A percentile compares a stretch with the other conserved stretches of the same genome.
Evolutionary conservation across 352 stramenopile species (phyloP).

Genomic region (Pythium volutum): DNA sequence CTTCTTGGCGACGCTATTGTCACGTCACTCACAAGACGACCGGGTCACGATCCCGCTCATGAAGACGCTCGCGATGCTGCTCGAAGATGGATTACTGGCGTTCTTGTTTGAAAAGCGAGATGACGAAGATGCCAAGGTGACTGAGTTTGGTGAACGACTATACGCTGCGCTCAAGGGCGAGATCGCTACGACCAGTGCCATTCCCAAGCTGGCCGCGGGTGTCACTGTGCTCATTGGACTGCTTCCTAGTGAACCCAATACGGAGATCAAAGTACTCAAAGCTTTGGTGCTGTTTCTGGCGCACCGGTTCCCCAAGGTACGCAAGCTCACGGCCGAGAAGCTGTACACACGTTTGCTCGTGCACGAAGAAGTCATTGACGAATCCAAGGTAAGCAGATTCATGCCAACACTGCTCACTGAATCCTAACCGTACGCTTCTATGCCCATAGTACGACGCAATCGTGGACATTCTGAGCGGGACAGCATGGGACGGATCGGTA

Average conservation of each 20-base stretch:
- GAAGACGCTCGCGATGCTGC: constrained; percentile 79
- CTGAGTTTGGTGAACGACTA: constrained; percentile 55
- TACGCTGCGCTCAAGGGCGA: constrained; percentile 67
- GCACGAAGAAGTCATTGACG: constrained; percentile 64
- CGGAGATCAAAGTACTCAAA: constrained; percentile 52
- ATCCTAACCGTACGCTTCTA: neutral
- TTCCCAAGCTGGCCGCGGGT: constrained; percentile 67
- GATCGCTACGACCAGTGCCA: constrained; percentile 53
- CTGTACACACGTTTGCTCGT: constrained; percentile 81
- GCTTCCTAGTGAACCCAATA: constrained; percentile 56
- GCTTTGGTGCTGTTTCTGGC: constrained; percentile 73
- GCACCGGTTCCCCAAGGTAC: constrained; percentile 85
- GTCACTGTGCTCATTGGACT: constrained; percentile 73
- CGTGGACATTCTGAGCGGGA: constrained; percentile 76
- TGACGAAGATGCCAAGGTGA: constrained; percentile 23
- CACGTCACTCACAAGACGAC: constrained; percentile 60
- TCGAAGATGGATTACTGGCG: constrained; percentile 55
- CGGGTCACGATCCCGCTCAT: constrained; percentile 85
- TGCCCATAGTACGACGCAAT: constrained; percentile 53
- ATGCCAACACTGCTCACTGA: neutral
- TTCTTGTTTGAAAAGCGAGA: constrained; percentile 54
- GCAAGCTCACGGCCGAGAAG: constrained; percentile 77
- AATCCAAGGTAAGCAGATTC: constrained; percentile 46
- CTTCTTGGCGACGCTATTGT: constrained; percentile 63
- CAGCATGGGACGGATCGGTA: constrained; percentile 78